Base-by-base conservation (phyloP, 2,329 filamentous ascomycete genomes). In the Cercospora sojina region DNA sequence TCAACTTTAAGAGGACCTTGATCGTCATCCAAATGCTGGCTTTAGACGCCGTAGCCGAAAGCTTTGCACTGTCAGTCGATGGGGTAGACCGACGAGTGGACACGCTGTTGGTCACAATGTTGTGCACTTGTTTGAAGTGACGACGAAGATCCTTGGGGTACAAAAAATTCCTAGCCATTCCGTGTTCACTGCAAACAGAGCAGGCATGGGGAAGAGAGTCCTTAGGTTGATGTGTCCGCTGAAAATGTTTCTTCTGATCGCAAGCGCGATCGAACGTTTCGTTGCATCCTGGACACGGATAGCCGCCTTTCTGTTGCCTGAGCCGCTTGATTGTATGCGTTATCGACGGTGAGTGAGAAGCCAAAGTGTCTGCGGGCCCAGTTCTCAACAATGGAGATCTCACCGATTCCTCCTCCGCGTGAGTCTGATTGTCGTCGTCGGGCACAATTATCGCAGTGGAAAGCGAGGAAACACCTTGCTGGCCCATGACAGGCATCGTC, bases 111-210 rank as follows among this genome's bases (percentile, higher is more conserved):
- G 25, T 31, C 13, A 29, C 25, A 12, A 47, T 43, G 20, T 59
- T 51, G 59, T 69, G 67, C 5, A 64, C 59, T 29, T 67, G 67
- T 10, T 31, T 16, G 0, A 65, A 16, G 49, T 69, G 67, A 9
- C 67, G 58, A 18, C 59, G 49, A 10, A 69, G 61, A 13, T 69
- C 67, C 23, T 69, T 69, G 10, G 67, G 67, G 32, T 66, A 69
- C 18, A 63, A 41, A 13, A 51, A 69, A 3, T 35, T 59, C 8
- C 57, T 62, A n/a, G 49, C 32, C 3, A 27, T 18, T 27, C 64
- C 66, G 9, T 56, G 5, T 10, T 18, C 32, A 1, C 35, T 27
- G 32, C 67, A 69, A 18, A 60, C 3, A 3, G 18, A 3, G 32
- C 67, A 69, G 3, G 47, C 23, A 18, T 69, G 56, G 2, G 53